A percentile compares a stretch with the other conserved stretches of the same genome.
Conservation (phyloP, 306 rosid genomes). For the Cicer arietinum region DNA sequence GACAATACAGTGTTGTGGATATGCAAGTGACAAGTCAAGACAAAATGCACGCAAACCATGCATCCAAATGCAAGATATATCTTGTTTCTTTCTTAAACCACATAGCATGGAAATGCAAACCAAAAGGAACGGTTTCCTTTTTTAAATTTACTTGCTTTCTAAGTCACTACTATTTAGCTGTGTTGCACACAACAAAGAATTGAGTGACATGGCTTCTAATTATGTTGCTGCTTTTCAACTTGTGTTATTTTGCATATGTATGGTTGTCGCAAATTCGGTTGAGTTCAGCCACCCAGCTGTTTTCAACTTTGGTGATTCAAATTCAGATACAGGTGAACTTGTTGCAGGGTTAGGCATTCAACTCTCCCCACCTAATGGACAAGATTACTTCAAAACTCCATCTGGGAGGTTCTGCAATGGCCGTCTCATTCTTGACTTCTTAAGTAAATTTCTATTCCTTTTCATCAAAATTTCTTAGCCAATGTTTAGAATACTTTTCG, state of each 20-base stretch:
- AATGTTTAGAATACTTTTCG: too few species aligned
- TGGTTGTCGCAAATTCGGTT: conserved; percentile 45
- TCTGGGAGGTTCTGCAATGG: conserved; percentile 69
- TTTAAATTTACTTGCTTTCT: too few species aligned
- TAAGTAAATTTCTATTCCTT: conserved; percentile 54
- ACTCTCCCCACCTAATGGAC: conserved; percentile 64
- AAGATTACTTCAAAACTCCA: conserved; percentile 58
- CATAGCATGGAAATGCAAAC: too few species aligned
- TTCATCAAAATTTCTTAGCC: not conserved
- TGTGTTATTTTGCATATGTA: conserved; percentile 41
- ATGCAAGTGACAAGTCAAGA: too few species aligned
- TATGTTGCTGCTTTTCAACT: conserved; percentile 39
- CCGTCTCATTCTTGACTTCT: conserved; percentile 69
- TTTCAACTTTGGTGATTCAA: conserved; percentile 92
- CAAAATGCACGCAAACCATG: too few species aligned
- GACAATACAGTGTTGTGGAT: too few species aligned
- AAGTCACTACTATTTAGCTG: not conserved
- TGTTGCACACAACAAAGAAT: not conserved
- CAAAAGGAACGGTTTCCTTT: too few species aligned
- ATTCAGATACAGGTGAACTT: conserved; percentile 80
- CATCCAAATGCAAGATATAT: too few species aligned
- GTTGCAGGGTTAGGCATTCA: conserved; percentile 55
- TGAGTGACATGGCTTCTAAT: conserved; percentile 51
- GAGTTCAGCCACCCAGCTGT: conserved; percentile 64
- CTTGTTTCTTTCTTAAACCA: too few species aligned